A percentile compares a stretch with the other conserved stretches of the same genome.
Conservation (phyloP, 257 asterid genomes). For the Ilex aquifolium region DNA sequence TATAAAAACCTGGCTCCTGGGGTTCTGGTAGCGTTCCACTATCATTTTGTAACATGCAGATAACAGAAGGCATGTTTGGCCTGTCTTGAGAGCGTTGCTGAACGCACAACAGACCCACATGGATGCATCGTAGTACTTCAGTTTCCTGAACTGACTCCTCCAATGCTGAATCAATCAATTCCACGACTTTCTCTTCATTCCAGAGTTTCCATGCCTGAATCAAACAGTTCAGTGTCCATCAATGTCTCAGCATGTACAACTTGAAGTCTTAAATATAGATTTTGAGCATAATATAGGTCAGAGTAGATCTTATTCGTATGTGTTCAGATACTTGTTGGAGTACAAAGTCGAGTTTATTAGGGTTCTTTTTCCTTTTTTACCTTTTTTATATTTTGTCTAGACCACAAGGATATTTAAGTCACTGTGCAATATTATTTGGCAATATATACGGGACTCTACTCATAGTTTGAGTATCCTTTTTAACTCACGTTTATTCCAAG, state of each 20-base stretch:
- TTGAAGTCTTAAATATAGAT: not conserved
- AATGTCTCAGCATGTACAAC: slow-evolving; percentile 1
- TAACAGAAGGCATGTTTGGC: slow-evolving; percentile 32
- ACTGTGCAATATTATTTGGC: no score
- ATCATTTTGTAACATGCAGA: slow-evolving; percentile 32
- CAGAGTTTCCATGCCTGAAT: slow-evolving; percentile 42
- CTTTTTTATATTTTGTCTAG: no score
- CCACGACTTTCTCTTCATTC: slow-evolving; percentile 26
- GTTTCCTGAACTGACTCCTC: slow-evolving; percentile 12
- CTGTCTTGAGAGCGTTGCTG: slow-evolving; percentile 26
- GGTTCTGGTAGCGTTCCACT: slow-evolving; percentile 20
- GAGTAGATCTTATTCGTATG: no score
- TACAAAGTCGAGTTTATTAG: no score
- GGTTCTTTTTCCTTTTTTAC: no score
- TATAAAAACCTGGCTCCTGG: slow-evolving; percentile 32
- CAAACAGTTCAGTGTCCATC: not conserved
- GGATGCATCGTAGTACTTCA: slow-evolving; percentile 25
- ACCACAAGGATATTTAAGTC: no score
- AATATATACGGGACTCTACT: no score
- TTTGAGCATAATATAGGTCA: no score
- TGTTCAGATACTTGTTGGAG: slow-evolving; percentile 14
- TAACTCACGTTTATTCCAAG: no score
- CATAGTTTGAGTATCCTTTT: no score
- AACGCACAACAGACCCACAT: slow-evolving; percentile 38
- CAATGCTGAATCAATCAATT: slow-evolving; percentile 22